phyloP scores from a whole-genome alignment of 2,329 filamentous ascomycete genomes.

The Cladorrhinum sp. region DNA sequence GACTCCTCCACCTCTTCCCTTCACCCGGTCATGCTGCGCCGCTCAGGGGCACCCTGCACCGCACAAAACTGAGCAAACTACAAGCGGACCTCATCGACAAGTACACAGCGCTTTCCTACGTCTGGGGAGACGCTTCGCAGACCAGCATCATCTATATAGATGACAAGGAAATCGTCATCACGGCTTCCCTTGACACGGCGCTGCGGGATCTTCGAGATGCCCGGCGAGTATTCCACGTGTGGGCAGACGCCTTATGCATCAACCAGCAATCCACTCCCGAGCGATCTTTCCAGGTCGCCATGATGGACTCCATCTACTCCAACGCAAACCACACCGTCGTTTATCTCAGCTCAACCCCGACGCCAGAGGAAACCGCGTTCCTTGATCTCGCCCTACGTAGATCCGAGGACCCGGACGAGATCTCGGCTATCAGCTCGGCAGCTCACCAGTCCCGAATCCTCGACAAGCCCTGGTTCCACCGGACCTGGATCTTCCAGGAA shows the following conservation, averaged over 20 bases:
- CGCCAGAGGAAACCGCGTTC: no score
- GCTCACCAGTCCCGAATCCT: no score
- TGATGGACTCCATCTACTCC: conserved; percentile 5
- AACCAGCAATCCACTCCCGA: not conserved
- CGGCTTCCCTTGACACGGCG: not conserved
- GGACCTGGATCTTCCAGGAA: no score
- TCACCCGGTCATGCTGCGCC: no score
- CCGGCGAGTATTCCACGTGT: not conserved
- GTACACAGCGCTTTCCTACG: conserved; percentile 9
- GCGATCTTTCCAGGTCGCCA: not conserved
- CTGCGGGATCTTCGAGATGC: conserved; percentile 3
- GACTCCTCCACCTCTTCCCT: no score
- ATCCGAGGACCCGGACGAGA: no score
- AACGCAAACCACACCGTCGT: conserved; percentile 4
- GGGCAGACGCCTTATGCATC: conserved; percentile 2
- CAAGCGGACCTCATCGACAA: not conserved
- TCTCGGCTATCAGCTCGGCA: no score
- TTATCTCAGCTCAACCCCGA: not conserved
- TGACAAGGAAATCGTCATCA: not conserved
- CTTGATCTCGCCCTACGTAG: no score
- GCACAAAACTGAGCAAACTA: no score
- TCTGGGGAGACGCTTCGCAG: not conserved
- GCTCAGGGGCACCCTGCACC: no score
- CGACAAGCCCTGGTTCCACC: no score
- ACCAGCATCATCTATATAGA: not conserved